Evolutionary conservation across 495 filamentous ascomycete genomes (phyloP).

Genomic region (Articulospora tetracladia): DNA sequence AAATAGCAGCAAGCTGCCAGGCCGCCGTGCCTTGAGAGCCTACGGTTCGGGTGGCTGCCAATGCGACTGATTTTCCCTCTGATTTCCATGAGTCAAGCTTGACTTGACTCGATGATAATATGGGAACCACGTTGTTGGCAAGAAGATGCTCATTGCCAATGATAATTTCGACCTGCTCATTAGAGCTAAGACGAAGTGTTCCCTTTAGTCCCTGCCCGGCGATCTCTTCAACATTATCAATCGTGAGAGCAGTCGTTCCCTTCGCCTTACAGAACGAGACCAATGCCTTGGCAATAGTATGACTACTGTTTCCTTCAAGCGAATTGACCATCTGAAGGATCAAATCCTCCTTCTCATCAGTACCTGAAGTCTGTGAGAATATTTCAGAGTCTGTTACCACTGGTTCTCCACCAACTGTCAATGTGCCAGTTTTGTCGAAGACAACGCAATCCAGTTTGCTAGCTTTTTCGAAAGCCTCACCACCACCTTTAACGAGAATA

Average conservation of each 20-base stretch:
- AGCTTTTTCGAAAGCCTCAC: constrained; percentile 93
- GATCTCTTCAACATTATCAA: constrained; percentile 63
- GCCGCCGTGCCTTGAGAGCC: not conserved
- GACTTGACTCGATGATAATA: constrained; percentile 19
- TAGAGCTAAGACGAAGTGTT: constrained; percentile 43
- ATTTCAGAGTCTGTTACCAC: constrained; percentile 70
- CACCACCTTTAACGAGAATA: constrained; percentile 91
- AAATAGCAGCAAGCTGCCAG: constrained; percentile 43
- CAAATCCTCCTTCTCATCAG: not conserved
- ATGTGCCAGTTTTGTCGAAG: constrained; percentile 94
- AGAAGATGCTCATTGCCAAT: constrained; percentile 85
- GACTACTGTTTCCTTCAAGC: constrained; percentile 79
- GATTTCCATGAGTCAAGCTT: constrained; percentile 64
- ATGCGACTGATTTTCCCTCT: constrained; percentile 68
- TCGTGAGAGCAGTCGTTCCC: constrained; percentile 27
- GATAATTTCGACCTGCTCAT: constrained; percentile 55
- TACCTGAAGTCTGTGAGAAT: constrained; percentile 32
- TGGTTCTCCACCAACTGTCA: constrained; percentile 81
- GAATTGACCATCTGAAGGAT: constrained; percentile 52
- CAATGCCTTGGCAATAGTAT: constrained; percentile 86
- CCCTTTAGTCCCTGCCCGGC: constrained; percentile 81
- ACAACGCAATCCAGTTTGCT: constrained; percentile 81
- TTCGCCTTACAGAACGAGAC: constrained; percentile 57
- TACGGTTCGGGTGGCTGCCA: constrained; percentile 49
- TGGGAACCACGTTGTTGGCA: constrained; percentile 35